Evolutionary conservation across 192 early-diverging fungal species (phyloP), one percentile per base, ranked within the genome.

Genomic region (Phycomyces nitens): DNA sequence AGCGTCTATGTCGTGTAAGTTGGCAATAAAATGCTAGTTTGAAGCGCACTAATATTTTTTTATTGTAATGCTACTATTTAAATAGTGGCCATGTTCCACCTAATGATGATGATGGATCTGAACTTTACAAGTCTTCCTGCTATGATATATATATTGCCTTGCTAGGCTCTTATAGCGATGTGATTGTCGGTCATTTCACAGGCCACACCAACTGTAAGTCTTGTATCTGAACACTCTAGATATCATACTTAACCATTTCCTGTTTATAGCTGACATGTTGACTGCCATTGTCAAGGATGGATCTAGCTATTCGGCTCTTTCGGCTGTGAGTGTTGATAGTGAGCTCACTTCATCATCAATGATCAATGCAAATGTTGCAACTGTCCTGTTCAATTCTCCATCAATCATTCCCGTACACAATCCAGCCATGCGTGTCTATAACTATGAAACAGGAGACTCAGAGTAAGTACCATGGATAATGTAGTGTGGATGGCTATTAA

Each of bases 111-210:
- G 18, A 57, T 41, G 64, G 67, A 0, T 61, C 52, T 8, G 2
- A 15, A 23, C 23, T 62, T 20, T 76, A 59, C 62, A 58, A 67
- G n/a, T 41, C 42, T 10, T 20, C 15, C 12, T 79, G 74, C 38
- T 70, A 70, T 29, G 24, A 29, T 1, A 15, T 16, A 27, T 79
- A 76, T 12, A 53, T 65, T 14, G 26, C 69, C 15, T 22, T 79
- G 9, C 63, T 79, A 20, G 77, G 77, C 2, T 40, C 62, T 26
- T 79, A 67, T 52, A 42, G 65, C 7, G 43, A 63, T 58, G 49
- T 70, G 3, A 79, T 79, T 56, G 43, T 34, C n/a, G 77, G 74
- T 22, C 74, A 79, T 47, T 75, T 79, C 21, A 68, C 77, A 41
- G 77, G 77, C 3, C 73, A 75, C 43, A 70, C 68, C 12, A 75